These are phyloP conservation scores for Sarocladium brachiariae DNA, from an alignment of 2,329 filamentous ascomycete genomes.

Conservation along the genomic window DNA sequence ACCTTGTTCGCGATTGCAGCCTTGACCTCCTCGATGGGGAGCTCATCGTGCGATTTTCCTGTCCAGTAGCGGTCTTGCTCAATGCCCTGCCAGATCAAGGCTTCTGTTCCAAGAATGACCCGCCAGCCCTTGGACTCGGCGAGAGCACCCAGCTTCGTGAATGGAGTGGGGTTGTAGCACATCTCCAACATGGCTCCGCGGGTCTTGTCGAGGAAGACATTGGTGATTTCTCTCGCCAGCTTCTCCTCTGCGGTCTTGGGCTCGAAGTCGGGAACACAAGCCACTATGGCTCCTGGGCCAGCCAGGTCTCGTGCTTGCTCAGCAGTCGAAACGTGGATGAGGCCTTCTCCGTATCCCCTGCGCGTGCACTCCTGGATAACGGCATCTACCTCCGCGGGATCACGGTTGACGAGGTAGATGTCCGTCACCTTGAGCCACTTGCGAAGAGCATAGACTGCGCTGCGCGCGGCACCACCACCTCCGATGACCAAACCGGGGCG, in stretches of 20 bases:
- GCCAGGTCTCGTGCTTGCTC: slow-evolving; percentile 53
- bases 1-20: slow-evolving; percentile 34
- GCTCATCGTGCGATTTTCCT: slow-evolving; percentile 47
- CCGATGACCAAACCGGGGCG: slow-evolving; percentile 68
- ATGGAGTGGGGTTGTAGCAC: slow-evolving; percentile 72
- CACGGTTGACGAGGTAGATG: slow-evolving; percentile 74
- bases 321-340: slow-evolving; percentile 55
- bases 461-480: slow-evolving; percentile 71
- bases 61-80: slow-evolving; percentile 65
- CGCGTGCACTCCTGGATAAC: slow-evolving; percentile 58
- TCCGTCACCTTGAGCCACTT: slow-evolving; percentile 60
- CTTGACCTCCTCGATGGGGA: slow-evolving; percentile 56
- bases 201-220: slow-evolving; percentile 38
- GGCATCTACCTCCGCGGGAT: slow-evolving; percentile 57
- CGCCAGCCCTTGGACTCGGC: slow-evolving; percentile 60
- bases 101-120: slow-evolving; percentile 69
- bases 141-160: slow-evolving; percentile 58
- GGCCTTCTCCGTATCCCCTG: slow-evolving; percentile 50
- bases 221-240: slow-evolving; percentile 48
- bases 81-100: slow-evolving; percentile 69
- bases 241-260: slow-evolving; percentile 58
- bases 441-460: slow-evolving; percentile 67
- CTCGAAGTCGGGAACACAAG: slow-evolving; percentile 71
- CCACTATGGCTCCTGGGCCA: slow-evolving; percentile 60
- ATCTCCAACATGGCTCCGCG: slow-evolving; percentile 72